phyloP scores from a whole-genome alignment of 2,329 filamentous ascomycete species.

The Huntiella abstrusa region DNA sequence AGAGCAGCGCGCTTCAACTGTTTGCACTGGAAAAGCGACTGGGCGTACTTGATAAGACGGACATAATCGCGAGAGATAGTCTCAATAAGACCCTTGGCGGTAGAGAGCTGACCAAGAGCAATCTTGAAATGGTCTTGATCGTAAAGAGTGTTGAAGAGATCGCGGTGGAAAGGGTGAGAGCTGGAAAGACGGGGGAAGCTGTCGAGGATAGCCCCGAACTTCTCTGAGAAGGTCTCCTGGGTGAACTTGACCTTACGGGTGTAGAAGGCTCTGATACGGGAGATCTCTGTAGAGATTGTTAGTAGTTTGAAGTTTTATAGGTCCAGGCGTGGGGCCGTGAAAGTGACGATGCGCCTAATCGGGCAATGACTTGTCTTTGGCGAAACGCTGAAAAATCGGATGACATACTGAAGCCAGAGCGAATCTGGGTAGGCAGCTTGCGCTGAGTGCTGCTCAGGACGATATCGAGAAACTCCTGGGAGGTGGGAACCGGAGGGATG shows the following conservation, averaged over 20 bases:
- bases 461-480: constrained; percentile 94
- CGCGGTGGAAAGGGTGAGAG: constrained; percentile 80
- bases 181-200: constrained; percentile 85
- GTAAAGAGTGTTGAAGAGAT: constrained; percentile 85
- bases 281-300: constrained; percentile 8
- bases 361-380: too few species aligned
- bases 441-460: constrained; percentile 86
- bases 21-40: constrained; percentile 96
- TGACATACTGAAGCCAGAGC: constrained; percentile 67
- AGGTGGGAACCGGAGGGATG: constrained; percentile 75
- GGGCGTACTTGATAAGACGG: constrained; percentile 74
- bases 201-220: constrained; percentile 76
- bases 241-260: constrained; percentile 98
- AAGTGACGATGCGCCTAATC: too few species aligned
- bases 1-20: constrained; percentile 91
- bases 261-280: constrained; percentile 47
- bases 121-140: constrained; percentile 97
- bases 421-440: constrained; percentile 84
- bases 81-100: constrained; percentile 90
- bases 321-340: too few species aligned
- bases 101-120: constrained; percentile 85
- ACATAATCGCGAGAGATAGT: constrained; percentile 93
- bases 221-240: constrained; percentile 89
- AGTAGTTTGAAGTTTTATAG: background rate
- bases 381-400: background rate